Percentiles rank a stretch among this genome's conserved stretches.
Evolutionary conservation across 2,329 filamentous ascomycete genomes (phyloP).

Genomic region (Colletotrichum ledebouriae): DNA sequence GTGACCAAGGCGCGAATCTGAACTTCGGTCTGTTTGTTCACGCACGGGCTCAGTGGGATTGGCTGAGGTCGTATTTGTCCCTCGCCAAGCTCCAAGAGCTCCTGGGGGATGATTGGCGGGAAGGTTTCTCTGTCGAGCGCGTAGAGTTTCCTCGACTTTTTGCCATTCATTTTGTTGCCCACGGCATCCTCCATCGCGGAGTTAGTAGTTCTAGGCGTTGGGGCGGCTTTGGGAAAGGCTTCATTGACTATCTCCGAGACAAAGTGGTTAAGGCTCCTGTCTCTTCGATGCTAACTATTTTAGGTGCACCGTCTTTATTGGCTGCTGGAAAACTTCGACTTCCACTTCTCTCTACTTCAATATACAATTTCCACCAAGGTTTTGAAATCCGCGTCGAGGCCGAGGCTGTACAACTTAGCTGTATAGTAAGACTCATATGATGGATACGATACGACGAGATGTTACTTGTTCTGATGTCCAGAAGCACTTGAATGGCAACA

Average conservation of each 20-base stretch:
- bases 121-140: background rate
- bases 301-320: no score
- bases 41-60: slow-evolving; percentile 19
- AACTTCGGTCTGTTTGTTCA: slow-evolving; percentile 26
- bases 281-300: no score
- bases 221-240: background rate
- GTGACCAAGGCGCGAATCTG: slow-evolving; percentile 16
- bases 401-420: no score
- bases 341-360: no score
- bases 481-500: no score
- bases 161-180: background rate
- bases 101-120: background rate
- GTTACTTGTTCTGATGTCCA: no score
- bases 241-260: background rate
- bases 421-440: no score
- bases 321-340: no score
- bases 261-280: background rate
- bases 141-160: background rate
- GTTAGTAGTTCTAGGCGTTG: background rate
- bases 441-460: no score
- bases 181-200: background rate
- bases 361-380: no score
- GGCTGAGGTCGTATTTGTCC: slow-evolving; percentile 6
- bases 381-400: no score
- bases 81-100: background rate